Conservation (phyloP, 2,329 filamentous ascomycete species). For the Aspergillus caelatus region DNA sequence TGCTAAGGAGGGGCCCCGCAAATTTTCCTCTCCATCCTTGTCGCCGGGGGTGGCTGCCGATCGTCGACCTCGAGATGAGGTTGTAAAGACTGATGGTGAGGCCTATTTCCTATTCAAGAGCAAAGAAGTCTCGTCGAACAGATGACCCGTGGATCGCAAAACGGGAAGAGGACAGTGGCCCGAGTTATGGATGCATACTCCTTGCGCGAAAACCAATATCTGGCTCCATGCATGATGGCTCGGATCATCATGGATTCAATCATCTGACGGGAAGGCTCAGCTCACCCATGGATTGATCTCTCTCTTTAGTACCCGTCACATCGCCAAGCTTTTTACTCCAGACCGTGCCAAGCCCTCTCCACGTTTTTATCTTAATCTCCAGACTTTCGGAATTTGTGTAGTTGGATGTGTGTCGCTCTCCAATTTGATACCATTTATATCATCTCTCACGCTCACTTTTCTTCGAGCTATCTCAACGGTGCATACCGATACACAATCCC, state of each 20-base stretch:
- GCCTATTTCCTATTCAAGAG: not conserved
- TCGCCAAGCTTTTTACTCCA: constrained; percentile 6
- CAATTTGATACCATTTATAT: not conserved
- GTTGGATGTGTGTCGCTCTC: not conserved
- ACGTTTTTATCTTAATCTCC: not conserved
- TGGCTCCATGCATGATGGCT: not conserved
- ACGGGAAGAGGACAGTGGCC: not conserved
- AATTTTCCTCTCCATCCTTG: not conserved
- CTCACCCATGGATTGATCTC: not conserved
- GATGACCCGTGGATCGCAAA: not conserved
- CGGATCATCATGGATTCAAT: not conserved
- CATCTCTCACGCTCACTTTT: not conserved
- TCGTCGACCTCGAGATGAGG: constrained; percentile 1
- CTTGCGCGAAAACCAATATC: not conserved
- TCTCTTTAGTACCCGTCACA: not conserved
- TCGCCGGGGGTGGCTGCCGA: not conserved
- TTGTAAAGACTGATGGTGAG: not conserved
- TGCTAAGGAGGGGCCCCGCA: constrained; percentile 1
- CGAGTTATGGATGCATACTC: not conserved
- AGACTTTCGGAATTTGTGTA: not conserved
- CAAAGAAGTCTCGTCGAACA: not conserved
- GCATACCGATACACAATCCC: not conserved
- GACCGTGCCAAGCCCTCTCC: constrained; percentile 1
- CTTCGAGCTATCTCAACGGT: not conserved
- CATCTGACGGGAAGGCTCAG: not conserved